Conservation (phyloP, 139 green algal genomes). For the Closterium sp. region DNA sequence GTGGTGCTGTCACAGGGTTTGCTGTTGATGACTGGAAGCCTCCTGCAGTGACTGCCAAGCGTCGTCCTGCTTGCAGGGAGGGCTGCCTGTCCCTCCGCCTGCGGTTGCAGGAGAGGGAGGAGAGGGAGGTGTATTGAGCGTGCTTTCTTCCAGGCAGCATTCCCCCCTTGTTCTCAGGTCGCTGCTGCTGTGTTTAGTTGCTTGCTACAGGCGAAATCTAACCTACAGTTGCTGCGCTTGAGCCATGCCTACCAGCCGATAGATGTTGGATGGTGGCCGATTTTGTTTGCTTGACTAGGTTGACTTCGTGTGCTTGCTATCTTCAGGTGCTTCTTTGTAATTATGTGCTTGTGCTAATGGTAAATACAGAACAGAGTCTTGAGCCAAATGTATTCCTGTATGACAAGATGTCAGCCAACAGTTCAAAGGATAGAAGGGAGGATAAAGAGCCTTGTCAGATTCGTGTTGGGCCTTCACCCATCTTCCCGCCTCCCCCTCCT, state of each 20-base stretch:
- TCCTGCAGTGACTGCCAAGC: not conserved
- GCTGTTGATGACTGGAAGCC: not conserved
- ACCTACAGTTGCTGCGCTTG: not conserved
- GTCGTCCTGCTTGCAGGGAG: not conserved
- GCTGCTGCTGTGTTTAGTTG: not conserved
- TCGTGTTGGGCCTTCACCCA: no score
- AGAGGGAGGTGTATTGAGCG: not conserved
- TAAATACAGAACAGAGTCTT: no score
- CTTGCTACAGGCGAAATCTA: not conserved
- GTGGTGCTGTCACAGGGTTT: not conserved
- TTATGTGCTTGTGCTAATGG: no score
- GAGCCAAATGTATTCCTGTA: no score
- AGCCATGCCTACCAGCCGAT: not conserved
- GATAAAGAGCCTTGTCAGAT: no score
- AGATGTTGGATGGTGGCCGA: not conserved
- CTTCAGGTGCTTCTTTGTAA: no score
- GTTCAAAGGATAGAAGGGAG: no score
- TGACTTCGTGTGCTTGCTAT: no score
- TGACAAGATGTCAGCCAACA: no score
- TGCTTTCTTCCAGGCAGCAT: not conserved
- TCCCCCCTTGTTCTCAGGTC: not conserved
- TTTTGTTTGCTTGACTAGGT: no score
- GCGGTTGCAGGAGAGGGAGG: not conserved
- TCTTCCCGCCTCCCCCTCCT: no score
- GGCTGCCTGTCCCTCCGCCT: not conserved